Conservation (phyloP, 2,329 filamentous ascomycete species). For the Leptographium flavum region DNA sequence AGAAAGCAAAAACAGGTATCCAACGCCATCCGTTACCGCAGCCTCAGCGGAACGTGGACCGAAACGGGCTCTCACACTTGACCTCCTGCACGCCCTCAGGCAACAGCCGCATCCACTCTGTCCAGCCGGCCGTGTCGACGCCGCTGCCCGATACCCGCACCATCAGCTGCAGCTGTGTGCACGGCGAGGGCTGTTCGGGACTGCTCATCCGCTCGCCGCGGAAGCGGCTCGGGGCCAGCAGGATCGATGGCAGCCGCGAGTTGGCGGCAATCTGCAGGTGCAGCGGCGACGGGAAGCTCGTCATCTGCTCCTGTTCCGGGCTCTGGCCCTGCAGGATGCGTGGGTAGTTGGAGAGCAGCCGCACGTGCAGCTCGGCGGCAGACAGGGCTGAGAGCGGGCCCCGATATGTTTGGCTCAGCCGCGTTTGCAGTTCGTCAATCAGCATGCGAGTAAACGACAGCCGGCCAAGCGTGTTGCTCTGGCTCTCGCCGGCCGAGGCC, state of each 20-base stretch:
- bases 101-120: constrained; percentile 44
- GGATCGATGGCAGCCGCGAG: constrained; percentile 39
- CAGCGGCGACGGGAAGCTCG: constrained; percentile 38
- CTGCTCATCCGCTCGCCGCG: constrained; percentile 18
- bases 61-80: constrained; percentile 37
- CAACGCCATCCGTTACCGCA: neutral
- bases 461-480: constrained; percentile 30
- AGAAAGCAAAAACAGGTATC: neutral
- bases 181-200: constrained; percentile 20
- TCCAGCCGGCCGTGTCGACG: constrained; percentile 38
- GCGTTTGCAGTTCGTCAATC: constrained; percentile 32
- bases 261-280: constrained; percentile 42
- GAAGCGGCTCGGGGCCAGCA: constrained; percentile 35
- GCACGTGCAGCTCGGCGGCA: constrained; percentile 35
- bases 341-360: constrained; percentile 31
- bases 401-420: constrained; percentile 28
- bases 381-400: constrained; percentile 27
- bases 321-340: constrained; percentile 35
- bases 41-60: constrained; percentile 22
- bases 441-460: constrained; percentile 37
- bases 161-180: constrained; percentile 33
- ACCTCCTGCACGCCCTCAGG: constrained; percentile 41
- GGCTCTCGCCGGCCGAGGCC: constrained; percentile 38
- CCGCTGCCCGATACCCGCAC: constrained; percentile 36
- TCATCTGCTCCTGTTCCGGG: constrained; percentile 30